Percentiles rank a stretch among this genome's conserved stretches.
phyloP scores from a whole-genome alignment of 2,329 filamentous ascomycete genomes.

The Fusarium armeniacum region DNA sequence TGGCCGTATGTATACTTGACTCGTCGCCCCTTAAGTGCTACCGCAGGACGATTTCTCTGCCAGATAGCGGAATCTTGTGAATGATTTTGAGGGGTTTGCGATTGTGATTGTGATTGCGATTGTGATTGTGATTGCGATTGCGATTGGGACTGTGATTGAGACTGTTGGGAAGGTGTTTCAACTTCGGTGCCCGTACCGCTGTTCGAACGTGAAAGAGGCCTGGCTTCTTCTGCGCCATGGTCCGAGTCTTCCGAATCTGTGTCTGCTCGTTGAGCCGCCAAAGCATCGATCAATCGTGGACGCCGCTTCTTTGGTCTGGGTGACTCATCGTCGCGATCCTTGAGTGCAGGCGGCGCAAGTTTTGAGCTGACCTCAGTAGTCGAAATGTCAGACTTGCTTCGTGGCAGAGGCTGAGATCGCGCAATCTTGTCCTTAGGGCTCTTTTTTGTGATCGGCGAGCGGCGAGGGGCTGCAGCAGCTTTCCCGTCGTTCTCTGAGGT shows the following conservation, averaged over 20 bases:
- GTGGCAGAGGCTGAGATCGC: slow-evolving; percentile 19
- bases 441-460: slow-evolving; percentile 16
- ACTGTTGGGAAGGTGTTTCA: slow-evolving; percentile 43
- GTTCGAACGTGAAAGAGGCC: slow-evolving; percentile 26
- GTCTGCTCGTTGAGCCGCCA: slow-evolving; percentile 58
- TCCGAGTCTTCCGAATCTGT: slow-evolving; percentile 51
- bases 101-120: background rate
- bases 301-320: slow-evolving; percentile 38
- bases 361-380: slow-evolving; percentile 7
- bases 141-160: slow-evolving; percentile 11
- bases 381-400: slow-evolving; percentile 25
- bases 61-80: slow-evolving; percentile 43
- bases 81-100: slow-evolving; percentile 27
- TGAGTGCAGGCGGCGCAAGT: slow-evolving; percentile 3
- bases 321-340: slow-evolving; percentile 14
- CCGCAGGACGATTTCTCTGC: slow-evolving; percentile 47
- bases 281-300: slow-evolving; percentile 60
- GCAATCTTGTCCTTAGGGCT: slow-evolving; percentile 17
- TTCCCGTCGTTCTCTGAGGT: slow-evolving; percentile 17
- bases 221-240: slow-evolving; percentile 19
- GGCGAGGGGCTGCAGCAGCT: slow-evolving; percentile 6
- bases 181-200: slow-evolving; percentile 33
- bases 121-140: slow-evolving; percentile 8
- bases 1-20: slow-evolving; percentile 56
- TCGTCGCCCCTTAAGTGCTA: slow-evolving; percentile 50